Conservation (phyloP, 495 filamentous ascomycete species). For the Endocarpon pusillum region DNA sequence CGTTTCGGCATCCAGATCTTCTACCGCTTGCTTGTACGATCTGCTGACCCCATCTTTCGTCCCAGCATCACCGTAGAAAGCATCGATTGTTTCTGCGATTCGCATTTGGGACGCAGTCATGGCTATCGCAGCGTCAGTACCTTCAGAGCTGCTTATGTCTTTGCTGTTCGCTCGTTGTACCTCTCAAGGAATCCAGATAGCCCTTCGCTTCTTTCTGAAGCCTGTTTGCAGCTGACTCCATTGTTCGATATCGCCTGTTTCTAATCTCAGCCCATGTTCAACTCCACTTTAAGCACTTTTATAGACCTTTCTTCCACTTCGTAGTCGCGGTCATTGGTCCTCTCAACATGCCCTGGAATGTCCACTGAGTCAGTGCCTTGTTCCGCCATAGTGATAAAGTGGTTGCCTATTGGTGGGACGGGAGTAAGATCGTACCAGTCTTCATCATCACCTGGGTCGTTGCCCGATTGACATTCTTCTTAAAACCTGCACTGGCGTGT, state of each 20-base stretch:
- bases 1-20: constrained; percentile 92
- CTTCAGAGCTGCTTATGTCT: neutral
- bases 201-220: constrained; percentile 96
- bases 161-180: constrained; percentile 22
- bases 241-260: constrained; percentile 72
- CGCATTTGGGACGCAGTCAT: constrained; percentile 99
- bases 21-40: constrained; percentile 94
- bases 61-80: constrained; percentile 94
- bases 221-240: constrained; percentile 82
- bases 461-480: constrained; percentile 96
- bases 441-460: constrained; percentile 99
- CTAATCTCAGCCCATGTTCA: neutral
- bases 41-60: constrained; percentile 85
- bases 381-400: constrained; percentile 2
- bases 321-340: constrained; percentile 95
- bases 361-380: constrained; percentile 4
- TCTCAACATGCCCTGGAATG: constrained; percentile 72
- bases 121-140: constrained; percentile 29
- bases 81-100: constrained; percentile 97
- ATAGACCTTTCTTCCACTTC: constrained; percentile 86
- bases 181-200: constrained; percentile 86
- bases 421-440: constrained; percentile 39
- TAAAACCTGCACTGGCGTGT: constrained; percentile 50
- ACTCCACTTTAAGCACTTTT: neutral
- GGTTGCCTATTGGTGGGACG: neutral